Base-by-base conservation (phyloP, 495 filamentous ascomycete species). In the Daldinia caldariorum region DNA sequence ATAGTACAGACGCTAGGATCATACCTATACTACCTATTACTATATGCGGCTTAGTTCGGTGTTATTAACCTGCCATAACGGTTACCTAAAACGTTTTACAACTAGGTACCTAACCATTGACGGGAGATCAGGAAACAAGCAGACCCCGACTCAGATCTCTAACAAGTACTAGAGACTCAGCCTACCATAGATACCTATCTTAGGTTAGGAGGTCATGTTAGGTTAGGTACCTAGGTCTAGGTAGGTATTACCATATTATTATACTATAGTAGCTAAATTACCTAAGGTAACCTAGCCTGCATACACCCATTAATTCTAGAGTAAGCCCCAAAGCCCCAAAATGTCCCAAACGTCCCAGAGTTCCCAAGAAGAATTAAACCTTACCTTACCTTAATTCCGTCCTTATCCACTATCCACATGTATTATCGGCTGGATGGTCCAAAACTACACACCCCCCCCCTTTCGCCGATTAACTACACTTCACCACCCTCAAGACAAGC, bases 131-230 rank as follows among this genome's bases (percentile, higher is more conserved):
- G 55, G 61, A 61, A 70, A 70, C 22, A 51, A 51, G 49, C 49
- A 50, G 61, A 39, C 68, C 62, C 62, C 68, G 63, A 71, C 68
- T 63, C 35, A 66, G 58, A 71, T 66, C 63, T 71, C 39, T 61
- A n/a, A 61, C 50, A 37, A 4, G 18, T n/a, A 63, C 31, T 26
- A 3, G 26, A 26, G 26, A 26, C 14, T 43, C 43, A 63, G 29
- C 41, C 16, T 39, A 35, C 31, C 26, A 26, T n/a, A n/a, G n/a
- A n/a, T 26, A 26, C 26, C 26, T 26, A 26, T 3, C 26, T 26
- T 26, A 26, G 26, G 26, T 26, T 26, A 26, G 26, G 26, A 26
- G 26, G 26, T 26, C 3, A 26, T 26, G 26, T n/a, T n/a, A n/a
- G n/a, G n/a, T n/a, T n/a, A 26, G 26, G 26, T 26, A 26, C 26